A percentile compares a stretch with the other conserved stretches of the same genome.
Evolutionary conservation across 257 asterid genomes (phyloP).

Genomic region (Ophiorrhiza pumila): DNA sequence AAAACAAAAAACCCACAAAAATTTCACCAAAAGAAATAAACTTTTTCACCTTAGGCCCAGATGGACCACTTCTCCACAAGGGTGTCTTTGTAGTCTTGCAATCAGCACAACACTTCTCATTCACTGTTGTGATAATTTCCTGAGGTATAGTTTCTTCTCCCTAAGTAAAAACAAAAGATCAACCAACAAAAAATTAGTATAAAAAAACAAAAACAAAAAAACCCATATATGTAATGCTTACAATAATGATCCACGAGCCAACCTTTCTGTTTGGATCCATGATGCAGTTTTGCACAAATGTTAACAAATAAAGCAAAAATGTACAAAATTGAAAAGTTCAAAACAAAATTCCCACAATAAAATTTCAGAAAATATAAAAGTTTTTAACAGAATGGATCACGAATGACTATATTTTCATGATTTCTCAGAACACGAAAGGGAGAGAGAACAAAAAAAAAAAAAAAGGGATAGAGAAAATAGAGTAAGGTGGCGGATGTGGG

Average conservation of each 20-base stretch:
- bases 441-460: background rate
- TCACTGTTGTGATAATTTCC: conserved; percentile 19
- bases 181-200: background rate
- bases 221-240: conserved; percentile 1
- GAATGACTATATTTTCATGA: background rate
- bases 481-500: background rate
- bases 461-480: background rate
- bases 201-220: background rate
- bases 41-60: conserved; percentile 59
- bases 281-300: background rate
- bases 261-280: conserved; percentile 50
- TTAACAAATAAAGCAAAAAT: background rate
- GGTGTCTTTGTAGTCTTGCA: conserved; percentile 75
- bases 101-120: conserved; percentile 41
- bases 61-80: conserved; percentile 74
- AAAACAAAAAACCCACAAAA: background rate
- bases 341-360: background rate
- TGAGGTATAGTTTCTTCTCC: conserved; percentile 35
- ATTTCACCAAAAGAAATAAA: background rate
- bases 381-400: background rate
- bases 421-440: background rate
- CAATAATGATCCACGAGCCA: background rate
- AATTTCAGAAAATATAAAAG: background rate
- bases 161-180: background rate
- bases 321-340: background rate